A percentile compares a stretch with the other conserved stretches of the same genome.
Conservation (phyloP, 2,329 filamentous ascomycete species). For the Lasiodiplodia citricola region DNA sequence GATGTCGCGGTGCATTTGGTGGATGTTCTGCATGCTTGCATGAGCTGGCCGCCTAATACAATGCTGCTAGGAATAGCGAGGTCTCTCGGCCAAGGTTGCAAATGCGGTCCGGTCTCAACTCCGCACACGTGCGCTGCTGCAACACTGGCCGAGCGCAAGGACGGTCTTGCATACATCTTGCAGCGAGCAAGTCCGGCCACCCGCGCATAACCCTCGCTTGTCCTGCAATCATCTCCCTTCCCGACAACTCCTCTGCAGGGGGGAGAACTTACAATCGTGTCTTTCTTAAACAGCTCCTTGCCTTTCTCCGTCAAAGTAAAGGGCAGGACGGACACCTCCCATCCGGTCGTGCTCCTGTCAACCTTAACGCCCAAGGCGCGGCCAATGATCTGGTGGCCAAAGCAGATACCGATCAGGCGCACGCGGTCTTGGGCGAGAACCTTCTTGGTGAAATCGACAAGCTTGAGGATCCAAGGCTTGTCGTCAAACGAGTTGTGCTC, state of each 20-base stretch:
- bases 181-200: not conserved
- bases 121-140: conserved; percentile 32
- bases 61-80: not conserved
- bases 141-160: conserved; percentile 3
- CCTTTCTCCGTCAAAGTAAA: conserved; percentile 72
- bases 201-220: conserved; percentile 1
- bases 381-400: conserved; percentile 84
- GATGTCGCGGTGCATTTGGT: conserved; percentile 87
- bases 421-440: conserved; percentile 67
- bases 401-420: conserved; percentile 80
- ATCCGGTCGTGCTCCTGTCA: conserved; percentile 69
- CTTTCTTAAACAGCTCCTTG: conserved; percentile 71
- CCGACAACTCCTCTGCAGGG: not conserved
- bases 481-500: conserved; percentile 76
- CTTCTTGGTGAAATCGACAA: conserved; percentile 70
- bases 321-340: conserved; percentile 80
- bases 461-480: conserved; percentile 74
- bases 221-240: not conserved
- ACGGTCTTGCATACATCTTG: conserved; percentile 19
- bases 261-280: conserved; percentile 59
- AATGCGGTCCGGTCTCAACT: not conserved
- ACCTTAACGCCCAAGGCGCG: conserved; percentile 73
- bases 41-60: not conserved
- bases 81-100: not conserved
- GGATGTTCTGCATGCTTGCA: conserved; percentile 61